These are phyloP conservation scores for Galium porrigens DNA, from an alignment of 305 asterid genomes.

Conservation along the genomic window DNA sequence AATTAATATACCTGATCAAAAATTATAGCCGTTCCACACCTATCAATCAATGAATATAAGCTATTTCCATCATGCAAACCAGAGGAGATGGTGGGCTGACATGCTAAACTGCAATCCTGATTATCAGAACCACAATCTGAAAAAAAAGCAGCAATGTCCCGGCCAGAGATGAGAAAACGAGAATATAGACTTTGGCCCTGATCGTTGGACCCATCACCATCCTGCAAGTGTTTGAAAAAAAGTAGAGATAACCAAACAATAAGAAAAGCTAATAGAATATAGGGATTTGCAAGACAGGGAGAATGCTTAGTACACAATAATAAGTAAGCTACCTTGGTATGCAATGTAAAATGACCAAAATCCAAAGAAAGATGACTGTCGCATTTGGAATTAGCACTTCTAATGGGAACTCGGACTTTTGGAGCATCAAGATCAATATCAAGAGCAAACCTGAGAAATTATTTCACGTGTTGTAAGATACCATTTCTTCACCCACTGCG, in stretches of 20 bases:
- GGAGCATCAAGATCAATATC: slow-evolving; percentile 99
- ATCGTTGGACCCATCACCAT: slow-evolving; percentile 46
- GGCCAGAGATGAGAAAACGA: slow-evolving; percentile 78
- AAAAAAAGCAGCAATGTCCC: slow-evolving; percentile 91
- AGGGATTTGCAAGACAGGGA: slow-evolving; percentile 4
- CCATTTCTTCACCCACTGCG: neutral
- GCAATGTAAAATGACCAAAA: slow-evolving; percentile 87
- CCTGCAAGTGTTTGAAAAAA: slow-evolving; percentile 30
- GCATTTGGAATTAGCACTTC: slow-evolving; percentile 34
- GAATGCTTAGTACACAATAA: slow-evolving; percentile 12
- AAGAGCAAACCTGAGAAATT: slow-evolving; percentile 66
- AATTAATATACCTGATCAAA: slow-evolving; percentile 65
- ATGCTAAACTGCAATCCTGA: slow-evolving; percentile 40
- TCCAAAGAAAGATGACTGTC: slow-evolving; percentile 74
- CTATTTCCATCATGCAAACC: slow-evolving; percentile 39
- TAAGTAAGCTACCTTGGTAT: slow-evolving; percentile 56
- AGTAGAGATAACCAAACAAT: slow-evolving; percentile 13
- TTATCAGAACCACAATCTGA: slow-evolving; percentile 45
- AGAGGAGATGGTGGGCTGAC: slow-evolving; percentile 40
- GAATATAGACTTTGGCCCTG: slow-evolving; percentile 62
- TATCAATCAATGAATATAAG: slow-evolving; percentile 62
- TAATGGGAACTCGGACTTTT: slow-evolving; percentile 82
- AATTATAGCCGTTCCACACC: slow-evolving; percentile 85
- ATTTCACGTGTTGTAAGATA: slow-evolving; percentile 14
- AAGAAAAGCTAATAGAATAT: slow-evolving; percentile 5